Conservation (phyloP, 768 basidiomycete species). For the Hericium rajendrae region DNA sequence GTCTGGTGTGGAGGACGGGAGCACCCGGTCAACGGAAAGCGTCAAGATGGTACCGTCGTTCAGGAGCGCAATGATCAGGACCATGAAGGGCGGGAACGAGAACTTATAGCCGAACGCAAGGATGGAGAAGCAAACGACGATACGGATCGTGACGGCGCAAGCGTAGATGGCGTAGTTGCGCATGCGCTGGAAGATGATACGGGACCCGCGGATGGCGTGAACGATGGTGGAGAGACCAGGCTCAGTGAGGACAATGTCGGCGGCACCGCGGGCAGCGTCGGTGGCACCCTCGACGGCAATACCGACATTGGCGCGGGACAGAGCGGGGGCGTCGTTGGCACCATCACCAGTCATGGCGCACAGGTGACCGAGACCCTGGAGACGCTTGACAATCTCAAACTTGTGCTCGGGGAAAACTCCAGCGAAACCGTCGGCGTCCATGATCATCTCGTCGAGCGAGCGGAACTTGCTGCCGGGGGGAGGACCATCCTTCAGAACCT, state of each 20-base stretch:
- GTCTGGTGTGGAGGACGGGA: constrained; percentile 89
- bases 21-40: constrained; percentile 87
- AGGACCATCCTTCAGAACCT: constrained; percentile 97
- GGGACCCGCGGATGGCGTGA: constrained; percentile 96
- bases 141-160: constrained; percentile 95
- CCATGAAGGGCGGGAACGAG: constrained; percentile 99
- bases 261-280: constrained; percentile 96
- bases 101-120: constrained; percentile 94
- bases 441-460: constrained; percentile 93
- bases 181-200: constrained; percentile 99
- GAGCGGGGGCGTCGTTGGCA: constrained; percentile 96
- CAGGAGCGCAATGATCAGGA: constrained; percentile 91
- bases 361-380: constrained; percentile 91
- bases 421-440: constrained; percentile 98
- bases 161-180: constrained; percentile 98
- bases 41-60: constrained; percentile 99
- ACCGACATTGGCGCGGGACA: constrained; percentile 98
- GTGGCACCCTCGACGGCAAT: constrained; percentile 99
- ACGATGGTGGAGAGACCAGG: constrained; percentile 99
- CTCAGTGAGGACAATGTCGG: constrained; percentile 96
- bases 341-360: constrained; percentile 99
- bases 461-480: constrained; percentile 75
- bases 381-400: constrained; percentile 98
- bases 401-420: constrained; percentile 99
- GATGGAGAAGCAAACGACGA: constrained; percentile 94